Conservation (phyloP, 2,329 filamentous ascomycete species). For the Diaporthe nobilis region DNA sequence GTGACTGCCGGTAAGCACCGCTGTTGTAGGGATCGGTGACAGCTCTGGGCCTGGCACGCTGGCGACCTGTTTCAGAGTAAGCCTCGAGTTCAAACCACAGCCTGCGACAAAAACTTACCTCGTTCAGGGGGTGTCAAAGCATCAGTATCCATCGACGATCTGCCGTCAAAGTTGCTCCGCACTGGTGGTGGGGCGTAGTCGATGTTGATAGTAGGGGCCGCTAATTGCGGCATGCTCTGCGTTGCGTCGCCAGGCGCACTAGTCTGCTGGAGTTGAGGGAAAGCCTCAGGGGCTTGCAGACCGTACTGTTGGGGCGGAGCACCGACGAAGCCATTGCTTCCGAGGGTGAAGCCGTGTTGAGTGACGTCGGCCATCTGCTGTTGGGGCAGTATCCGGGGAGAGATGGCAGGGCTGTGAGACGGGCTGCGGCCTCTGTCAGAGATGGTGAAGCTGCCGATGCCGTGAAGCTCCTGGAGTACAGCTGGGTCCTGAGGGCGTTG, state of each 20-base stretch:
- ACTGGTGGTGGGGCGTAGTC: constrained; percentile 86
- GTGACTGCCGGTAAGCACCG: constrained; percentile 57
- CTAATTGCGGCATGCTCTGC: constrained; percentile 70
- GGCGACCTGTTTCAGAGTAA: constrained; percentile 57
- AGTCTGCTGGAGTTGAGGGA: constrained; percentile 64
- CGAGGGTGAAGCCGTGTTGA: constrained; percentile 65
- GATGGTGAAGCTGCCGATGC: constrained; percentile 85
- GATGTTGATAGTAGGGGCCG: constrained; percentile 94
- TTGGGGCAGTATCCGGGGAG: constrained; percentile 72
- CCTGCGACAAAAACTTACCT: constrained; percentile 60
- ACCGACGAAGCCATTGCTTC: constrained; percentile 56
- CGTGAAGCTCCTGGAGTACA: constrained; percentile 83
- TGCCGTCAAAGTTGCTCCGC: constrained; percentile 76
- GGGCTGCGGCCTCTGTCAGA: constrained; percentile 85
- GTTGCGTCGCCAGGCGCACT: constrained; percentile 62
- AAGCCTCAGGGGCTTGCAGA: constrained; percentile 63
- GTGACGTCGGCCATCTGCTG: constrained; percentile 66
- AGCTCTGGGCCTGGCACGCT: constrained; percentile 65
- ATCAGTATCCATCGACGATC: constrained; percentile 78
- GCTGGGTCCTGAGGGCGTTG: constrained; percentile 79
- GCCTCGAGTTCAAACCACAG: not conserved
- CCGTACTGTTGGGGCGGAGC: constrained; percentile 58
- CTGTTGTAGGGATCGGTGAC: constrained; percentile 73
- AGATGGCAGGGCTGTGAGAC: constrained; percentile 79
- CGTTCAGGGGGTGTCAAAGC: constrained; percentile 86